Evolutionary conservation across 208 protist genomes (phyloP).

Genomic region (Trypanosoma platydactyli): DNA sequence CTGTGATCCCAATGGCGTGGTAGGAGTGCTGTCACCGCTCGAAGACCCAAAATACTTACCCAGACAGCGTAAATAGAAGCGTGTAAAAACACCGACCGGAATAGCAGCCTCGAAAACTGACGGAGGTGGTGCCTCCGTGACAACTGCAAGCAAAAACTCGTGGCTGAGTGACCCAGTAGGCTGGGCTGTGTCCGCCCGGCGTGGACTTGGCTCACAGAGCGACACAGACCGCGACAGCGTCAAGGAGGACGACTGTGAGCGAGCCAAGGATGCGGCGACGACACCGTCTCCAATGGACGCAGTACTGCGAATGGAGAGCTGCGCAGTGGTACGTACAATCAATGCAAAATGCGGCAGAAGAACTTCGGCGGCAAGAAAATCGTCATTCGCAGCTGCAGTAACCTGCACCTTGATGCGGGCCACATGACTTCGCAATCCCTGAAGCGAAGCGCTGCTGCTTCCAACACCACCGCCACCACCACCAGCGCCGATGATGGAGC

Average conservation of each 20-base stretch:
- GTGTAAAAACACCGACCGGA: slow-evolving; percentile 17
- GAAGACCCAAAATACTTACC: slow-evolving; percentile 7
- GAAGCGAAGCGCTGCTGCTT: background rate
- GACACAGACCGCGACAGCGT: slow-evolving; percentile 20
- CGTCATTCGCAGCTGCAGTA: slow-evolving; percentile 48
- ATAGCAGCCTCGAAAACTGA: slow-evolving; percentile 29
- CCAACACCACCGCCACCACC: slow-evolving; percentile 1
- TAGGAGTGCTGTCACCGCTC: slow-evolving; percentile 1
- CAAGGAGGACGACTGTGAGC: slow-evolving; percentile 28
- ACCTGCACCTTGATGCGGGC: slow-evolving; percentile 31
- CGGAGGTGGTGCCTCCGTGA: slow-evolving; percentile 25
- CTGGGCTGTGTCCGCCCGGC: background rate
- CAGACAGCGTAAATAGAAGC: slow-evolving; percentile 21
- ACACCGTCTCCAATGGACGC: slow-evolving; percentile 62
- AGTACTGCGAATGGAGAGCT: slow-evolving; percentile 39
- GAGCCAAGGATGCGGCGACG: slow-evolving; percentile 42
- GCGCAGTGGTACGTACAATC: slow-evolving; percentile 39
- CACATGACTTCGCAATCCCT: slow-evolving; percentile 7
- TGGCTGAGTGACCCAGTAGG: background rate
- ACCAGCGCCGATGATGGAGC: slow-evolving; percentile 6
- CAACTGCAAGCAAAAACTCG: slow-evolving; percentile 7
- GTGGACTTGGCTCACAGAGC: slow-evolving; percentile 20
- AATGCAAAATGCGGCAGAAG: slow-evolving; percentile 52
- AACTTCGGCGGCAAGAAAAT: slow-evolving; percentile 30
- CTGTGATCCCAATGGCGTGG: slow-evolving; percentile 25